Base-by-base conservation (phyloP, 257 asterid genomes). In the Scutellaria baicalensis region DNA sequence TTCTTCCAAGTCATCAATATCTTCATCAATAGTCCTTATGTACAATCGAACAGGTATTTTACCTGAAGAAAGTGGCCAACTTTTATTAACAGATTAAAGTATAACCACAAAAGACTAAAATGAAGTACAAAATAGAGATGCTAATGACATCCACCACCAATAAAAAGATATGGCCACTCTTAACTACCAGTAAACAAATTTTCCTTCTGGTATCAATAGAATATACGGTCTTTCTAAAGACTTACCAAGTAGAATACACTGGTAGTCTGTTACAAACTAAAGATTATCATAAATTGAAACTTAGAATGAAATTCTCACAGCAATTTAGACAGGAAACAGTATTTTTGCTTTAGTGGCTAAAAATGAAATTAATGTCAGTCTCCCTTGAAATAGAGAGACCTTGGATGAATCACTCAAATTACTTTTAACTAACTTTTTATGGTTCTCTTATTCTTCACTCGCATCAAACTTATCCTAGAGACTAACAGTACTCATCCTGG, bases 31-130 rank as follows among this genome's bases (percentile, higher is more conserved):
- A 75, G 66, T 83, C 77, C 94, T 83, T 59, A 94, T 65, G 73
- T 91, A 94, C 77, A 94, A 72, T 64, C 99, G 95, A 72, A 94
- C 85, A 31, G 98, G 99, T 73, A 89, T 71, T 84, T 89, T 88
- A 80, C 91, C 98, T 92, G 92, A 65, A 80, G 67, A 74, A 59
- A 75, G 59, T 17, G 8, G 69, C 27, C 68, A 75, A 21, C 48
- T 74, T 60, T 47, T 69, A 70, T 17, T 45, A 49, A 70, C 14
- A 33, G 16, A 35, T 35, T 73, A 54, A 16, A 66, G 60, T 14
- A 38, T 27, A 51, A 75, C 17, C 56, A 49, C n/a, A 51, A 13
- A 66, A 51, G 27, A 62, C 61, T 43, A 49, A 68, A 6, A 44
- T 63, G 20, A 35, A 33, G 66, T 44, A 27, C 51, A 64, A 11